phyloP scores from a whole-genome alignment of 495 filamentous ascomycete genomes.

The Trichocladium antarcticum region DNA sequence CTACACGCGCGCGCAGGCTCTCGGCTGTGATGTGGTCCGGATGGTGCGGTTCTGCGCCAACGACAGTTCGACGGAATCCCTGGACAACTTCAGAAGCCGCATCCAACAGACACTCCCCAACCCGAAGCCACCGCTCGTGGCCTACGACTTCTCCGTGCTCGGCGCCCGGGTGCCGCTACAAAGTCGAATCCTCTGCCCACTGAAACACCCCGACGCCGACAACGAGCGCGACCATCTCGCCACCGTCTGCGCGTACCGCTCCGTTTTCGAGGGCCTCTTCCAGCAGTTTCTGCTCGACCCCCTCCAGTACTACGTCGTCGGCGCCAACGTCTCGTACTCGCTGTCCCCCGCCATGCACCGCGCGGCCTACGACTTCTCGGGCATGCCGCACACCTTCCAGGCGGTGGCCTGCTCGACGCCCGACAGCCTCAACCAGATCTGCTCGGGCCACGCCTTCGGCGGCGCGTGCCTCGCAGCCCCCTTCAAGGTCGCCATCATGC shows the following conservation, averaged over 20 bases:
- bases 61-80: constrained; percentile 47
- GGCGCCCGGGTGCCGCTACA: constrained; percentile 59
- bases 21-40: constrained; percentile 62
- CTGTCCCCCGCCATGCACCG: constrained; percentile 72
- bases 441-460: constrained; percentile 55
- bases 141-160: constrained; percentile 59
- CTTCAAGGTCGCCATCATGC: constrained; percentile 63
- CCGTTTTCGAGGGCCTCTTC: constrained; percentile 46
- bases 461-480: constrained; percentile 64
- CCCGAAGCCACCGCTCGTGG: constrained; percentile 51
- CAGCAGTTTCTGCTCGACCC: constrained; percentile 50
- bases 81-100: constrained; percentile 45
- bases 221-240: constrained; percentile 37
- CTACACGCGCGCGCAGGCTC: constrained; percentile 45
- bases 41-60: constrained; percentile 52
- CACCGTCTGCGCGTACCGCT: constrained; percentile 33
- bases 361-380: constrained; percentile 58
- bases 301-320: constrained; percentile 63
- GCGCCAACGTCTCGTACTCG: constrained; percentile 62
- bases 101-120: constrained; percentile 38
- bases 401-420: constrained; percentile 53
- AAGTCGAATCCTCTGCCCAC: constrained; percentile 55
- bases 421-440: constrained; percentile 51
- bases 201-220: constrained; percentile 55
- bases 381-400: constrained; percentile 61